Base-by-base conservation (phyloP, 495 filamentous ascomycete genomes). In the Podospora bellae-mahoneyi region DNA sequence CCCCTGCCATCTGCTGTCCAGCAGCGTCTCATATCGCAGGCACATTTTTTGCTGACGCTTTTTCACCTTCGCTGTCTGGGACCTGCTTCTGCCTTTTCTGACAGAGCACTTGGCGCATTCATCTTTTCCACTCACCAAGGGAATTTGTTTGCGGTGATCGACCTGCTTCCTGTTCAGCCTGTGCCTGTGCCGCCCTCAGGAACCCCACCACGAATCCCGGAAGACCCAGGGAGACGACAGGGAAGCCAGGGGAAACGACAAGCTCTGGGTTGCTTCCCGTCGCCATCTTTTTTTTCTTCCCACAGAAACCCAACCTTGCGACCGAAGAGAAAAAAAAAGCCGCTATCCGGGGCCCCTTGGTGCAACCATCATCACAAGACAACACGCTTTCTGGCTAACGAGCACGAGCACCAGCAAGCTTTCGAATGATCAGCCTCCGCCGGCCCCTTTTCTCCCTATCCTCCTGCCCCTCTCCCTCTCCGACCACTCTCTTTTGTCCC, bases 181-280 rank as follows among this genome's bases (percentile, higher is more conserved):
- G 74, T 73, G 68, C 65, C 74, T 68, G 71, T 74, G 68, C 71
- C 74, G 71, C 71, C 58, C 64, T 68, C 57, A 66, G 66, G 72
- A 72, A 71, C 73, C 73, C 73, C 72, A 73, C 62, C 63, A 32
- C 32, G 65, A 69, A 55, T 67, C 71, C 75, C 67, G 70, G 68
- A 68, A 66, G 48, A 63, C 64, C 64, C 69, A 66, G 65, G 66
- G 61, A 60, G 66, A 48, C 39, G 60, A 16, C 54, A 53, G 32
- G 44, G 64, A 56, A 53, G 44, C 18, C 55, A 39, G 55, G 66
- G 60, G 27, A 18, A 54, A 48, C 16, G 23, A 44, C 44, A 66
- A 69, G 54, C 63, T 64, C 16, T 64, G 66, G 57, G 64, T 64
- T 65, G 68, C 64, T 66, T 60, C 19, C 59, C 69, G 58, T 69